Percentiles rank a stretch among this genome's conserved stretches.
These are phyloP conservation scores for Chlorella sp. DNA, from an alignment of 139 green algal species.

Conservation along the genomic window DNA sequence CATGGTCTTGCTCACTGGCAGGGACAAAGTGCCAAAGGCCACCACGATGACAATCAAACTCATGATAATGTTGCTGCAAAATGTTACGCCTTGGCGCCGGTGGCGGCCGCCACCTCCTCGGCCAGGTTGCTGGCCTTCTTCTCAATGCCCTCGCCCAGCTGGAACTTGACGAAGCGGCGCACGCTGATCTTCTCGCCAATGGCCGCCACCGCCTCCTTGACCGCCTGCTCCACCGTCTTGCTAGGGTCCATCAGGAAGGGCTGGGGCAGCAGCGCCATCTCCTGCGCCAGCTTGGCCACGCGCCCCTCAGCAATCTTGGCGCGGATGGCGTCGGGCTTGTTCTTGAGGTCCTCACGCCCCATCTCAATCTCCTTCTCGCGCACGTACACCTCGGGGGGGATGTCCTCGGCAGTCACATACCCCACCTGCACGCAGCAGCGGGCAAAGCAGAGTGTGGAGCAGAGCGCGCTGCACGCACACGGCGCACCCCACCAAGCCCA, in stretches of 20 bases:
- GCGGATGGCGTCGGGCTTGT: slow-evolving; percentile 92
- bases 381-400: slow-evolving; percentile 68
- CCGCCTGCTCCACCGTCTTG: slow-evolving; percentile 75
- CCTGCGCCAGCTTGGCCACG: slow-evolving; percentile 81
- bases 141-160: slow-evolving; percentile 94
- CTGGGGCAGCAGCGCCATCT: slow-evolving; percentile 75
- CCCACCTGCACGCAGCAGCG: slow-evolving; percentile 17
- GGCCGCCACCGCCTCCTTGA: slow-evolving; percentile 84
- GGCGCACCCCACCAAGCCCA: background rate
- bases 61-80: no score
- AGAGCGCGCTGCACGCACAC: background rate
- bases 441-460: background rate
- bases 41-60: no score
- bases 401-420: slow-evolving; percentile 60
- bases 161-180: slow-evolving; percentile 82
- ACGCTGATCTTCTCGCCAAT: slow-evolving; percentile 90
- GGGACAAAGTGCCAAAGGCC: no score
- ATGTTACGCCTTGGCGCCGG: slow-evolving; percentile 37
- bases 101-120: slow-evolving; percentile 88
- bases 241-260: slow-evolving; percentile 87
- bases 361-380: slow-evolving; percentile 90
- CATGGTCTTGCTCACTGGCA: no score
- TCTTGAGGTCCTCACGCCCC: slow-evolving; percentile 86
- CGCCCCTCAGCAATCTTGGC: slow-evolving; percentile 96
- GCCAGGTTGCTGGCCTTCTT: slow-evolving; percentile 92